phyloP scores from a whole-genome alignment of 1,139 yeast genomes.

The Debaryomycetaceae sp. region DNA sequence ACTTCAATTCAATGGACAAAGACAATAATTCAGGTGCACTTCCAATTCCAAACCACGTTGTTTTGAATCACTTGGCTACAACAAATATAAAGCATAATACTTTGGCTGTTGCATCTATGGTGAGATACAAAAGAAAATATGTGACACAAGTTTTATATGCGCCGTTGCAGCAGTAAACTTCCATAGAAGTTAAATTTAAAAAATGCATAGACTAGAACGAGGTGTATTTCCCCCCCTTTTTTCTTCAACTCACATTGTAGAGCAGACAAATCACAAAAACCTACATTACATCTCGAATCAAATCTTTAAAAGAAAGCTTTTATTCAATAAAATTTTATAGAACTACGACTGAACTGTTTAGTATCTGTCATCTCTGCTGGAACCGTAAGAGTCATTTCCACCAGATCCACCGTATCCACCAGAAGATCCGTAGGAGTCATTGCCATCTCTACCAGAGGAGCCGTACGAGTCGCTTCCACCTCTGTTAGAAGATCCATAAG shows the following conservation, averaged over 20 bases:
- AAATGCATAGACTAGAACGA: not conserved
- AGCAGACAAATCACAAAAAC: too few species aligned
- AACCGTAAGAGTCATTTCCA: slow-evolving; percentile 16
- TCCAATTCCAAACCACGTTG: slow-evolving; percentile 66
- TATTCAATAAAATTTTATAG: not conserved
- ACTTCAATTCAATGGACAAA: slow-evolving; percentile 43
- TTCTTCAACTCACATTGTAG: too few species aligned
- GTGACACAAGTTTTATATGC: slow-evolving; percentile 50
- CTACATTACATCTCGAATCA: too few species aligned
- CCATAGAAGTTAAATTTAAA: not conserved
- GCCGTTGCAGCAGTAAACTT: slow-evolving; percentile 35
- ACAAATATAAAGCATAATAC: slow-evolving; percentile 49
- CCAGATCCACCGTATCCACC: too few species aligned
- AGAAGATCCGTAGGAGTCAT: slow-evolving; percentile 20
- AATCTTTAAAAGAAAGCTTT: not conserved
- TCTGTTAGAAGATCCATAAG: slow-evolving; percentile 13
- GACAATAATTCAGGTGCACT: slow-evolving; percentile 50
- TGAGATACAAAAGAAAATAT: slow-evolving; percentile 46
- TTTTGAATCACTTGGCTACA: slow-evolving; percentile 47
- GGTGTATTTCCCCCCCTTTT: too few species aligned
- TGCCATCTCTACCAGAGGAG: slow-evolving; percentile 11
- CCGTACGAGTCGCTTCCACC: slow-evolving; percentile 19
- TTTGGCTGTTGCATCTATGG: slow-evolving; percentile 48
- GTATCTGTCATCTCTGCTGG: slow-evolving; percentile 3
- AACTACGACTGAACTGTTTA: not conserved